Evolutionary conservation across 2,329 filamentous ascomycete species (phyloP).

Genomic region (Cryphonectria radicalis): DNA sequence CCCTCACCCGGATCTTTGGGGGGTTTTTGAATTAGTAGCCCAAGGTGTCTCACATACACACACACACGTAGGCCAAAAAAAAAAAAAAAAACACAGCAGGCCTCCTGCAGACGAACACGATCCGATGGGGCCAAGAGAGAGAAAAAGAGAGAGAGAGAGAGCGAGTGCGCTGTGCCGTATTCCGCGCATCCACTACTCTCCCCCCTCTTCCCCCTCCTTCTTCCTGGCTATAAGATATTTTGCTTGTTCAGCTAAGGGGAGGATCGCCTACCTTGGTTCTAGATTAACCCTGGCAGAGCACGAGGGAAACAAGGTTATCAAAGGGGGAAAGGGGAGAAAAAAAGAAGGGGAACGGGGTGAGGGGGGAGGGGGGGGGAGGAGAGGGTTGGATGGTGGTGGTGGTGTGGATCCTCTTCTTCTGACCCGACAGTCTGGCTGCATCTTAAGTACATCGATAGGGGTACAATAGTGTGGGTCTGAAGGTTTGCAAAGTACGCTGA

Average conservation of each 20-base stretch:
- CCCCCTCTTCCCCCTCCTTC: too few relatives aligned
- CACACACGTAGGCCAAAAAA: background rate
- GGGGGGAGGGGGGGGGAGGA: too few relatives aligned
- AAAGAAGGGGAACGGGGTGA: too few relatives aligned
- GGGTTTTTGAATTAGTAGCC: too few relatives aligned
- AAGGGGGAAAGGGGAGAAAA: background rate
- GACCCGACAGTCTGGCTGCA: conserved; percentile 15
- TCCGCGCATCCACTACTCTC: background rate
- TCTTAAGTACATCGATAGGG: background rate
- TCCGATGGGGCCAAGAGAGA: background rate
- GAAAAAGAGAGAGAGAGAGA: background rate
- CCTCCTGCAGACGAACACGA: background rate
- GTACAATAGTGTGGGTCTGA: background rate
- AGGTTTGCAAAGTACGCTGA: background rate
- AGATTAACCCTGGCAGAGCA: conserved; percentile 7
- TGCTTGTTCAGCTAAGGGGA: background rate
- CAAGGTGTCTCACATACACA: too few relatives aligned
- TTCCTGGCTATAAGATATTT: background rate
- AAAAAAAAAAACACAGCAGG: background rate
- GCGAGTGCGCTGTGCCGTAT: background rate
- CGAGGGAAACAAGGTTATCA: conserved; percentile 14
- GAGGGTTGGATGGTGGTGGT: background rate
- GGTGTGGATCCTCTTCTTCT: background rate
- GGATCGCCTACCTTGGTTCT: conserved; percentile 15
- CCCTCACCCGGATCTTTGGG: background rate